These are phyloP conservation scores for Diacronema lutheri DNA, from an alignment of 78 protist species.

Conservation along the genomic window DNA sequence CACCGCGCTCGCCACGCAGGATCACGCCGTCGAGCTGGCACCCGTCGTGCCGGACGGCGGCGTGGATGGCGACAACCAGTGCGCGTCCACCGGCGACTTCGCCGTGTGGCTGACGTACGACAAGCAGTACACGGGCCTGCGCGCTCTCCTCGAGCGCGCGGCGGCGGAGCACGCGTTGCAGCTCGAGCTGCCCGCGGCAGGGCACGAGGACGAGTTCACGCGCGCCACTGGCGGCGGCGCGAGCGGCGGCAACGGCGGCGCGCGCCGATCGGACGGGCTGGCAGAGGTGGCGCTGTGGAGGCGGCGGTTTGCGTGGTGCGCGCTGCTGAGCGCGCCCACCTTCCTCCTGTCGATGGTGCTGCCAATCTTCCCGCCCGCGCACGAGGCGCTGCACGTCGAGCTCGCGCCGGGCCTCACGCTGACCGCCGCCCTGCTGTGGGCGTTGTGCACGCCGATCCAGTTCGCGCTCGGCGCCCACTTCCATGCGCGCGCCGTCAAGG, in stretches of 20 bases:
- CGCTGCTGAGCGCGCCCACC: background rate
- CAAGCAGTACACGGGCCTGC: too few relatives aligned
- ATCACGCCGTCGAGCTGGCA: too few relatives aligned
- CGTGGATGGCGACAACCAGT: too few relatives aligned
- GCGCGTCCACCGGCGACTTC: too few relatives aligned
- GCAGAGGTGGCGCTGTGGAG: too few relatives aligned
- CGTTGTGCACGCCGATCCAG: constrained; percentile 70
- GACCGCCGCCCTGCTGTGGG: constrained; percentile 22
- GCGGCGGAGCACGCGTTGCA: background rate
- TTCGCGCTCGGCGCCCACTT: constrained; percentile 49
- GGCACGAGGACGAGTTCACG: background rate
- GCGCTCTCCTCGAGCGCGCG: too few relatives aligned
- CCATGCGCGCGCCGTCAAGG: constrained; percentile 26
- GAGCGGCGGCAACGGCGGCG: too few relatives aligned
- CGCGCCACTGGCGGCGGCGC: background rate
- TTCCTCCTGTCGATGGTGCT: background rate
- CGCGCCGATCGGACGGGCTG: too few relatives aligned
- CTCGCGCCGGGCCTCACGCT: constrained; percentile 13
- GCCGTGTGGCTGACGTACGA: too few relatives aligned
- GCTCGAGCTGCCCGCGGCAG: too few relatives aligned
- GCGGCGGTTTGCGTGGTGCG: background rate
- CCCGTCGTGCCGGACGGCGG: too few relatives aligned
- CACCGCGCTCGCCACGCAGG: too few relatives aligned
- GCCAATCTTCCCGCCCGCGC: background rate
- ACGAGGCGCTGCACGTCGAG: background rate